These are phyloP conservation scores for Hypoxylon sp. DNA, from an alignment of 2,329 filamentous ascomycete genomes.

Conservation along the genomic window DNA sequence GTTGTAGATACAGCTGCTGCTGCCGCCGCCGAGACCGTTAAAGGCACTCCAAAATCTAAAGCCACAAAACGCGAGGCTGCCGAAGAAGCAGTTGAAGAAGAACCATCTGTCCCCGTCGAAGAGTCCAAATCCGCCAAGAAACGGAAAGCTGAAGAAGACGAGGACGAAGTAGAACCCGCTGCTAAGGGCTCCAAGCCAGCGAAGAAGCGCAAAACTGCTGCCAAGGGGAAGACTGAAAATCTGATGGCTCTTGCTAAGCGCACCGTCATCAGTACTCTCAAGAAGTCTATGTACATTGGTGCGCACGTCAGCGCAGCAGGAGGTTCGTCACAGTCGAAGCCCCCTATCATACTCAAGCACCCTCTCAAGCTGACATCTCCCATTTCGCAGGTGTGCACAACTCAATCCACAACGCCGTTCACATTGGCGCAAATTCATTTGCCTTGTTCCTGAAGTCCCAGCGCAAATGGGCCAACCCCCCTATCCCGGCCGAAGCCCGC, in stretches of 20 bases:
- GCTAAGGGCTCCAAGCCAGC: conserved; percentile 27
- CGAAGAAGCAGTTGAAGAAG: conserved; percentile 32
- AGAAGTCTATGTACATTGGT: conserved; percentile 80
- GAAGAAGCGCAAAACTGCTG: conserved; percentile 55
- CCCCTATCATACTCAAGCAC: background rate
- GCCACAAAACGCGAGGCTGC: conserved; percentile 34
- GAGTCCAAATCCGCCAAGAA: conserved; percentile 39
- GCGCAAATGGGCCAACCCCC: conserved; percentile 89
- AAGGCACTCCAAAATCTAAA: conserved; percentile 30
- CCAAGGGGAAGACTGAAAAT: conserved; percentile 52
- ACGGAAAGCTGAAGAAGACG: conserved; percentile 33
- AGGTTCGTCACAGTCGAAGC: conserved; percentile 60
- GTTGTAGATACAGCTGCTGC: conserved; percentile 26
- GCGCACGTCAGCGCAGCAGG: conserved; percentile 92
- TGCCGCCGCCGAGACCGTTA: conserved; percentile 39
- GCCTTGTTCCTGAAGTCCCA: conserved; percentile 97
- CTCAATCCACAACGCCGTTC: conserved; percentile 76
- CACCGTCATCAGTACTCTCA: conserved; percentile 69
- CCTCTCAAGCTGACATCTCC: conserved; percentile 22
- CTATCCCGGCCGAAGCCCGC: conserved; percentile 72
- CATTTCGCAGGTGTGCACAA: conserved; percentile 79
- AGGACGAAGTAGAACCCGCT: conserved; percentile 19
- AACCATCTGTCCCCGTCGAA: conserved; percentile 2
- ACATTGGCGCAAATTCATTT: conserved; percentile 91
- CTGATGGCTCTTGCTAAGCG: conserved; percentile 72